These are phyloP conservation scores for Baorangia bicolor DNA, from an alignment of 768 basidiomycete species.

Conservation along the genomic window DNA sequence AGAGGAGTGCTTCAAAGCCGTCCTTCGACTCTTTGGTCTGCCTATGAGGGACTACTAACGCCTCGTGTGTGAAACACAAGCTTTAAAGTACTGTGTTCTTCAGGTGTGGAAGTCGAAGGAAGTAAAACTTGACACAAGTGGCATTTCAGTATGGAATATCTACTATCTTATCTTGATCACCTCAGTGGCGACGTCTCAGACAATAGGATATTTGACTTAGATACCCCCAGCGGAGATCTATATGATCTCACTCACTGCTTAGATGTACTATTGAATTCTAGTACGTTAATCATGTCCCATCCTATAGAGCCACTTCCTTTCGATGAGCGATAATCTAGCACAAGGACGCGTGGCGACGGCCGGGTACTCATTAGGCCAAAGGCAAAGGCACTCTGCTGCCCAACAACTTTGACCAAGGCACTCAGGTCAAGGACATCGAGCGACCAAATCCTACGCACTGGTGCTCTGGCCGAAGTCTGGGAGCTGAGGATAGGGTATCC, in stretches of 20 bases:
- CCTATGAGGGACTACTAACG: too few relatives aligned
- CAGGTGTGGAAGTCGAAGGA: too few relatives aligned
- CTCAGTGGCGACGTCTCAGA: neutral
- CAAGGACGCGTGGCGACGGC: constrained; percentile 69
- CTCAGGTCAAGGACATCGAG: neutral
- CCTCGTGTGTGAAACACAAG: too few relatives aligned
- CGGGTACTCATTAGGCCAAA: constrained; percentile 79
- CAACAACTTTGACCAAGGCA: constrained; percentile 52
- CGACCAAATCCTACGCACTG: constrained; percentile 42
- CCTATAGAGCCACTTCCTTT: constrained; percentile 23
- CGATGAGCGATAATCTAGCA: neutral
- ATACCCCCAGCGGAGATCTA: neutral
- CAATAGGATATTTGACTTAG: neutral
- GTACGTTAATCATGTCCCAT: constrained; percentile 11
- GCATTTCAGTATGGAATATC: too few relatives aligned
- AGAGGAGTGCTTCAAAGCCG: too few relatives aligned
- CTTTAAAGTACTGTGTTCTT: too few relatives aligned
- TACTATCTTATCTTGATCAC: too few relatives aligned
- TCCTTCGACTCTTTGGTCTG: too few relatives aligned
- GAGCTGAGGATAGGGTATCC: constrained; percentile 64
- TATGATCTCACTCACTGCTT: neutral
- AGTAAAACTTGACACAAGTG: too few relatives aligned
- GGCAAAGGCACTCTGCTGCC: constrained; percentile 77
- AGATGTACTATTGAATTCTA: neutral
- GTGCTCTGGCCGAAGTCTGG: constrained; percentile 78